A percentile compares a stretch with the other conserved stretches of the same genome.
phyloP scores from a whole-genome alignment of 768 basidiomycete genomes.

The Chalciporus piperatus region DNA sequence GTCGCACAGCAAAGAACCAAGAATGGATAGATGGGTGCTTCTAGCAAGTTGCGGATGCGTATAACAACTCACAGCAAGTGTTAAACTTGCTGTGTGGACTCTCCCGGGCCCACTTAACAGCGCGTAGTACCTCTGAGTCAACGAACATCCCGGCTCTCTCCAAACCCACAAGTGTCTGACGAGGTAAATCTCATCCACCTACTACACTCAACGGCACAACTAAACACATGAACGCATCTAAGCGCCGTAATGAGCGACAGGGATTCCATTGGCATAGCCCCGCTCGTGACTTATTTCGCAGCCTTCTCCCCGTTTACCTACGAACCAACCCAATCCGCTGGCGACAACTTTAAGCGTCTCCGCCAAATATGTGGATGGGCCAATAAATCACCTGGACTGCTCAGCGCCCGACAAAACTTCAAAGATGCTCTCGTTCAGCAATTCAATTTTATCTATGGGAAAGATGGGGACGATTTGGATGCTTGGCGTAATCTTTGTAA shows the following conservation, averaged over 20 bases:
- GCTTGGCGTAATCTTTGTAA: constrained; percentile 24
- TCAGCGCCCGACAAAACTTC: background rate
- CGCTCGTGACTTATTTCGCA: background rate
- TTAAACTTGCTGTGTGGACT: constrained; percentile 1
- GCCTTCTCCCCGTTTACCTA: constrained; percentile 24
- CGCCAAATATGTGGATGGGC: constrained; percentile 3
- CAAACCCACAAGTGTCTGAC: too few relatives aligned
- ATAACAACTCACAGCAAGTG: too few relatives aligned
- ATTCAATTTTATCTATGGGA: constrained; percentile 27
- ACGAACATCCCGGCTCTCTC: too few relatives aligned
- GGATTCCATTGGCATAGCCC: background rate
- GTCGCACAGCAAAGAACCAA: background rate
- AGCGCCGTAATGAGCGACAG: background rate
- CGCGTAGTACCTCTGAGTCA: too few relatives aligned
- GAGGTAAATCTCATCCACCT: too few relatives aligned
- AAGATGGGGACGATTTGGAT: constrained; percentile 4
- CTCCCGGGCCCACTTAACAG: constrained; percentile 1
- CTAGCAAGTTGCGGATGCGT: background rate
- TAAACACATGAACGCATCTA: too few relatives aligned
- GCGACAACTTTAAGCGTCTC: constrained; percentile 20
- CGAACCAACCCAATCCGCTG: constrained; percentile 7
- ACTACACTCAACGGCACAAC: too few relatives aligned
- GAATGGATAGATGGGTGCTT: constrained; percentile 36
- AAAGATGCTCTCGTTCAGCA: constrained; percentile 22
- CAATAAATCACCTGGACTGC: background rate